phyloP scores from a whole-genome alignment of 768 basidiomycete genomes.

The Calocybe indica region DNA sequence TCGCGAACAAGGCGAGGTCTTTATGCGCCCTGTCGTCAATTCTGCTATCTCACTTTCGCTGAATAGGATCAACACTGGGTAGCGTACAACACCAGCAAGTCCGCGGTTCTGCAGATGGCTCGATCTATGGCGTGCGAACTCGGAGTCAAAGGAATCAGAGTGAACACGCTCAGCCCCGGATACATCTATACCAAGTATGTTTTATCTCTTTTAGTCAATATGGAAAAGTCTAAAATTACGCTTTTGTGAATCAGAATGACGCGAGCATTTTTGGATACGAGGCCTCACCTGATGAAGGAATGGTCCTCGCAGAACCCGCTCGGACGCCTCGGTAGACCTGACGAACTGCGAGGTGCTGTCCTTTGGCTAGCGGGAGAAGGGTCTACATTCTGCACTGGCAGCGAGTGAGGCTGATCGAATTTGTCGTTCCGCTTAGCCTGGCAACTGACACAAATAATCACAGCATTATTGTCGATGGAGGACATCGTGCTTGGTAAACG shows the following conservation, averaged over 20 bases:
- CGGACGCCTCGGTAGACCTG: conserved; percentile 57
- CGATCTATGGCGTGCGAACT: conserved; percentile 77
- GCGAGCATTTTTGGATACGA: conserved; percentile 43
- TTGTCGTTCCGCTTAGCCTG: neutral
- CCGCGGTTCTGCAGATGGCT: conserved; percentile 75
- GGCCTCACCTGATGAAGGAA: conserved; percentile 47
- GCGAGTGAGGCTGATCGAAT: conserved; percentile 37
- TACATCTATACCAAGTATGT: conserved; percentile 60
- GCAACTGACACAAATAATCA: neutral
- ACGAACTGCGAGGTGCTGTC: conserved; percentile 63
- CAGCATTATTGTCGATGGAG: conserved; percentile 17
- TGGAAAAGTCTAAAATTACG: neutral
- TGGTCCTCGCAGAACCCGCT: conserved; percentile 61
- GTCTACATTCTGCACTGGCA: conserved; percentile 69
- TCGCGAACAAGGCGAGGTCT: conserved; percentile 49
- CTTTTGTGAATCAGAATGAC: conserved; percentile 44
- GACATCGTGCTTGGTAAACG: conserved; percentile 13
- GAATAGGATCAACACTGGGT: conserved; percentile 59
- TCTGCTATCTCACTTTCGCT: neutral
- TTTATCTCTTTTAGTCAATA: neutral
- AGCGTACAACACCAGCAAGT: conserved; percentile 70
- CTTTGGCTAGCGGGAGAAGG: conserved; percentile 65
- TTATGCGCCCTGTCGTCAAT: neutral
- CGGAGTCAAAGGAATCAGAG: conserved; percentile 57
- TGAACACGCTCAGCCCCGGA: conserved; percentile 69